These are phyloP conservation scores for Testicularia cyperi DNA, from an alignment of 1,284 basidiomycete genomes.

Conservation along the genomic window DNA sequence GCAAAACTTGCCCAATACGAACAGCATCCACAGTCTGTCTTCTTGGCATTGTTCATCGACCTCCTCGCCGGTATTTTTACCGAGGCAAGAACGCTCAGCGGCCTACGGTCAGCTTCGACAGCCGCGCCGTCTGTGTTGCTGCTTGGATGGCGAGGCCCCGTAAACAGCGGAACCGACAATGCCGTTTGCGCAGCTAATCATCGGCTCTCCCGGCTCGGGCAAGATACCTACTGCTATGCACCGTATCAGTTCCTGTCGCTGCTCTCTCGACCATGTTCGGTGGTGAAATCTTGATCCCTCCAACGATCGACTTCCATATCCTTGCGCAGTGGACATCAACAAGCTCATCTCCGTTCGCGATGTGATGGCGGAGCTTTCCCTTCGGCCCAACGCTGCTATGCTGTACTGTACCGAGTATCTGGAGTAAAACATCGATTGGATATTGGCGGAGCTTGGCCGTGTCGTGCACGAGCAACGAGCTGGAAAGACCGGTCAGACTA, in stretches of 20 bases:
- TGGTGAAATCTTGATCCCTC: conserved; percentile 97
- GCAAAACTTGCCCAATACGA: too few species aligned
- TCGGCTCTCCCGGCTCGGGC: conserved; percentile 54
- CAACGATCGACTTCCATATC: conserved; percentile 84
- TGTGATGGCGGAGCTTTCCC: conserved; percentile 79
- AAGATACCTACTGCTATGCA: conserved; percentile 54
- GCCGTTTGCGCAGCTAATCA: conserved; percentile 48
- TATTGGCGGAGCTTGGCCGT: conserved; percentile 68
- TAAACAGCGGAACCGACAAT: too few species aligned
- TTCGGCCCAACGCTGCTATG: conserved; percentile 97
- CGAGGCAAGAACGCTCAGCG: too few species aligned
- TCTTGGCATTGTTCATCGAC: too few species aligned
- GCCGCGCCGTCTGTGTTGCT: too few species aligned
- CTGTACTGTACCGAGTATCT: conserved; percentile 97
- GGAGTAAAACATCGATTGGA: conserved; percentile 93
- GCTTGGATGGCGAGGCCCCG: too few species aligned
- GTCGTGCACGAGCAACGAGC: conserved; percentile 37
- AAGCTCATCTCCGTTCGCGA: conserved; percentile 83
- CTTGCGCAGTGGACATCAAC: conserved; percentile 82
- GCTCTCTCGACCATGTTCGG: conserved; percentile 77
- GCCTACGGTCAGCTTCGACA: too few species aligned
- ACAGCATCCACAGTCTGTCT: too few species aligned
- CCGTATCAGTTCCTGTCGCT: conserved; percentile 73
- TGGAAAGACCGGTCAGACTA: conserved; percentile 19
- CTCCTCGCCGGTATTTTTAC: too few species aligned